These are phyloP conservation scores for Halophytophthora polymorphica DNA, from an alignment of 352 stramenopile species.

Conservation along the genomic window DNA sequence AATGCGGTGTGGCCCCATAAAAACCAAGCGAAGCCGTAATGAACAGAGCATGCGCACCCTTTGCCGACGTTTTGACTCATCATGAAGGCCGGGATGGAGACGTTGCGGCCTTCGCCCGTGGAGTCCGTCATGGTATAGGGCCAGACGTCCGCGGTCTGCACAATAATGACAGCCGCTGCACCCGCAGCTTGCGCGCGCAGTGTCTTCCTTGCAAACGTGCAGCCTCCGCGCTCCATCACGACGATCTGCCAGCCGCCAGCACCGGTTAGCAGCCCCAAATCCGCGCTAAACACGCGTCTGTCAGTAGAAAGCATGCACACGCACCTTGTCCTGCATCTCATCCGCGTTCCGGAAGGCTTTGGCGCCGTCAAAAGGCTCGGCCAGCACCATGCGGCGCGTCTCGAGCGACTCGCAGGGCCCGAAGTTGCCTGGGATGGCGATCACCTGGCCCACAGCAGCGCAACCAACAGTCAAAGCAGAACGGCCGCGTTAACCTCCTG, in stretches of 20 bases:
- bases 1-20: not conserved
- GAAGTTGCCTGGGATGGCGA: conserved; percentile 73
- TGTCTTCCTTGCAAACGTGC: conserved; percentile 75
- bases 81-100: conserved; percentile 78
- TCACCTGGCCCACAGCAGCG: conserved; percentile 33
- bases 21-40: not conserved
- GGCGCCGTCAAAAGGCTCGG: conserved; percentile 59
- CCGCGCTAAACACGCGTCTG: not conserved
- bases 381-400: conserved; percentile 36
- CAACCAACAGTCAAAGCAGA: not conserved
- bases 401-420: conserved; percentile 62
- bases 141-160: conserved; percentile 75
- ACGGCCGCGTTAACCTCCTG: not conserved
- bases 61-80: conserved; percentile 69
- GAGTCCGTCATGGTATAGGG: conserved; percentile 86
- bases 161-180: conserved; percentile 56
- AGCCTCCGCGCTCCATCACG: conserved; percentile 65
- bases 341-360: conserved; percentile 36
- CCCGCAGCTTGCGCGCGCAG: conserved; percentile 56
- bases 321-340: conserved; percentile 45
- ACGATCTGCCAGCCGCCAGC: conserved; percentile 39
- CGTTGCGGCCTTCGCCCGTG: conserved; percentile 48
- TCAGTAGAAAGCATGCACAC: conserved; percentile 13
- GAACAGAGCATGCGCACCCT: conserved; percentile 26
- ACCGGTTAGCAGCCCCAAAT: not conserved